These are phyloP conservation scores for Xylaria sp. DNA, from an alignment of 2,329 filamentous ascomycete species.

Conservation along the genomic window DNA sequence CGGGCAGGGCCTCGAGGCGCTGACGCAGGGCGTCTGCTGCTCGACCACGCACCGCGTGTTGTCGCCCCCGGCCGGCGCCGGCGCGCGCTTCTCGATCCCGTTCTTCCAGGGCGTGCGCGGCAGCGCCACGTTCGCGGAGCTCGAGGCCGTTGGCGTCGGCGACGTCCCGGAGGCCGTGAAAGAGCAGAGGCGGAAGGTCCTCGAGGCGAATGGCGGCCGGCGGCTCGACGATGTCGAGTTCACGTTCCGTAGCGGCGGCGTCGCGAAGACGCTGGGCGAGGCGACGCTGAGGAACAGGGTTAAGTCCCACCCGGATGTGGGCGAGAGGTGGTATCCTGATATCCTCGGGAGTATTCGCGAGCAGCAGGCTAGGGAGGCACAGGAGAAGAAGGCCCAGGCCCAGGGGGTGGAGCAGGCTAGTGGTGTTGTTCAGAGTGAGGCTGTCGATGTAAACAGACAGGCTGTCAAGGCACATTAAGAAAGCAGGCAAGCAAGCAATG, in stretches of 20 bases:
- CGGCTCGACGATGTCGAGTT: constrained; percentile 84
- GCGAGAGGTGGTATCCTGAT: constrained; percentile 81
- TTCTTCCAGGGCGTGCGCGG: constrained; percentile 90
- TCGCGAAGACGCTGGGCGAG: constrained; percentile 77
- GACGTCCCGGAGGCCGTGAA: constrained; percentile 70
- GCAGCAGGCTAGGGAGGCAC: constrained; percentile 62
- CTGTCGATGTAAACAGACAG: constrained; percentile 41
- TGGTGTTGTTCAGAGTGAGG: constrained; percentile 20
- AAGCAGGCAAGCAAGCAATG: constrained; percentile 11
- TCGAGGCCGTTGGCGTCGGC: constrained; percentile 70
- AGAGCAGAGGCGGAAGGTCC: constrained; percentile 68
- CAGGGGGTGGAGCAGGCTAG: constrained; percentile 7
- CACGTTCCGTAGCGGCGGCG: constrained; percentile 78
- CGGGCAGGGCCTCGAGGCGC: constrained; percentile 85
- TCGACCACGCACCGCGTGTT: constrained; percentile 86
- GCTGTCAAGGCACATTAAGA: constrained; percentile 55
- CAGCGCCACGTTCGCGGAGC: constrained; percentile 81
- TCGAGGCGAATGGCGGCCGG: constrained; percentile 65
- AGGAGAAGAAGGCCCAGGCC: constrained; percentile 45
- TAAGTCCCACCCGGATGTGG: constrained; percentile 89
- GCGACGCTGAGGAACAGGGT: constrained; percentile 85
- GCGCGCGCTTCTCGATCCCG: constrained; percentile 81
- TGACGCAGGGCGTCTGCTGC: constrained; percentile 85
- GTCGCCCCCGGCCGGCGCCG: constrained; percentile 75
- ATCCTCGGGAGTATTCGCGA: constrained; percentile 67